Conservation (phyloP, 768 basidiomycete genomes). For the Suillus tomentosus region DNA sequence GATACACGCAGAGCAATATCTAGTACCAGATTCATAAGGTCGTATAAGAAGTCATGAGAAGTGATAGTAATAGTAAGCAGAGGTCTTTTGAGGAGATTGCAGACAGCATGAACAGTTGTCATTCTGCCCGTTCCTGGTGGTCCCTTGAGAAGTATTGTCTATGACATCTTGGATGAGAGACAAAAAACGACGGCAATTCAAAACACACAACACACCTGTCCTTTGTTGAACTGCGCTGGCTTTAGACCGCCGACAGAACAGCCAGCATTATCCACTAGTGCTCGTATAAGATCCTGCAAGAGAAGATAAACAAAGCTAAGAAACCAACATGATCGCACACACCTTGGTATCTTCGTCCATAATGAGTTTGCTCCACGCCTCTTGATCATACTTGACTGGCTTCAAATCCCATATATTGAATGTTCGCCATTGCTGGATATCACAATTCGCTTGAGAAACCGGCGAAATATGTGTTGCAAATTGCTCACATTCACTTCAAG, state of each 20-base stretch:
- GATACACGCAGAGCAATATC: neutral
- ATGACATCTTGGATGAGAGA: neutral
- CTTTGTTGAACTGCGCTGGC: neutral
- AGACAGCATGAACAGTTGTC: slow-evolving; percentile 1
- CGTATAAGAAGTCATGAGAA: no score
- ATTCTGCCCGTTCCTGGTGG: slow-evolving; percentile 3
- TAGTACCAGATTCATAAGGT: neutral
- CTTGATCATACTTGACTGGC: neutral
- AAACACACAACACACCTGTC: slow-evolving; percentile 5
- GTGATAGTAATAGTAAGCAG: neutral
- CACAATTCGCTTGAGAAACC: neutral
- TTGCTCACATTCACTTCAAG: neutral
- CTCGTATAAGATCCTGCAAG: slow-evolving; percentile 1
- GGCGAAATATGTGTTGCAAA: neutral
- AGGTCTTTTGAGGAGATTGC: slow-evolving; percentile 3
- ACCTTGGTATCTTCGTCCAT: slow-evolving; percentile 4
- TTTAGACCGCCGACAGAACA: neutral
- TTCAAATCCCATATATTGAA: slow-evolving; percentile 3
- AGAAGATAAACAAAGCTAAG: neutral
- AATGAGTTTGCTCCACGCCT: neutral
- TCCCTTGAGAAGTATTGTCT: slow-evolving; percentile 2
- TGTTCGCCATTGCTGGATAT: neutral
- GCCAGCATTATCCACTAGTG: slow-evolving; percentile 2
- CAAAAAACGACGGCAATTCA: neutral
- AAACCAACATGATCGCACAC: neutral